Base-by-base conservation (phyloP, 2,329 filamentous ascomycete species). In the Curvularia hawaiiensis region DNA sequence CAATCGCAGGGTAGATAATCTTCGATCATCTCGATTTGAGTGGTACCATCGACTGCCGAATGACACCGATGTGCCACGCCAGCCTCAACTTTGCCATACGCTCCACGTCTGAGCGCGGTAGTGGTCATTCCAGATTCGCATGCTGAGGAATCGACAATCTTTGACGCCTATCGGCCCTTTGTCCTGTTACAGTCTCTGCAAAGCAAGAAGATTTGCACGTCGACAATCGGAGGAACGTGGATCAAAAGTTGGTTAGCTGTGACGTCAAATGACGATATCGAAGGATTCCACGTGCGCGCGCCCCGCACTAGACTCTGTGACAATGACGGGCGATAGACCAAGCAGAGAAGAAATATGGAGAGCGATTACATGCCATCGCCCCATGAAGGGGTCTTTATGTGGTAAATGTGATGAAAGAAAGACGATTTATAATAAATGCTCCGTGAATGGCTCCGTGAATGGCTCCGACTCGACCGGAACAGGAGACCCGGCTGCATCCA, bases 81-180 rank as follows among this genome's bases (percentile, higher is more conserved):
- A 61, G 61, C 60, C 59, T 38, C 54, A 20, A 58, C 59, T 64
- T 66, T 69, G 54, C 59, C 62, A 70, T 68, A 53, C 50, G 41
- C 49, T 56, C 50, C 49, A 28, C 50, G 50, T 44, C 48, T 54
- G 47, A 50, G 51, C 46, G 57, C 40, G 16, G 35, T 20, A 22
- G 33, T 30, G n/a, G 16, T 41, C 31, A 54, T 61, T 68, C 61
- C 56, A 65, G 61, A 70, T 65, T 61, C 33, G 56, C 59, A 68
- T 71, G 68, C 65, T 70, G 64, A 68, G 55, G 54, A 67, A 64
- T 64, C 18, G 53, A 20, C 22, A 14, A 16, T 39, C 33, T 12
- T 18, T n/a, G 41, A 30, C n/a, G 18, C 28, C 9, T 40, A 33
- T 38, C 28, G 24, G 30, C 11, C 10, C 14, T 16, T 18, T 5